phyloP scores from a whole-genome alignment of 2,329 filamentous ascomycete genomes.

The Coniochaeta sp. region DNA sequence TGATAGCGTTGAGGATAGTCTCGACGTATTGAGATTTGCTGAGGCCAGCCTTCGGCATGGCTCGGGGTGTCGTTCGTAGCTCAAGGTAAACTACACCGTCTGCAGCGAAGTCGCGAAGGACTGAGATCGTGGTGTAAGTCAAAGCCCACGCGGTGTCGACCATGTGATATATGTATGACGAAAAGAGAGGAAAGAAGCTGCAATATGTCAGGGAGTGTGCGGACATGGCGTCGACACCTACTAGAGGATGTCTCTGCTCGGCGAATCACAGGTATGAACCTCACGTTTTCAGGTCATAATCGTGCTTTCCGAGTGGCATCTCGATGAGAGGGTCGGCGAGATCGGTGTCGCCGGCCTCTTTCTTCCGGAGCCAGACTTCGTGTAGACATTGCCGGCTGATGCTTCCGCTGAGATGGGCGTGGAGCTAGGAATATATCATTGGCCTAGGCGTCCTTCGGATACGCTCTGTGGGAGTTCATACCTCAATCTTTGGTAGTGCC shows the following conservation, averaged over 20 bases:
- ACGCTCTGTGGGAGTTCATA: slow-evolving; percentile 14
- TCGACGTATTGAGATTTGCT: slow-evolving; percentile 57
- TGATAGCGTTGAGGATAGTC: slow-evolving; percentile 58
- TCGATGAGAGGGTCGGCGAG: slow-evolving; percentile 61
- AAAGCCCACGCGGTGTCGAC: slow-evolving; percentile 55
- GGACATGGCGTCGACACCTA: background rate
- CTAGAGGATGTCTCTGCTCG: background rate
- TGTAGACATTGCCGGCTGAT: slow-evolving; percentile 67
- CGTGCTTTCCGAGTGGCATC: slow-evolving; percentile 64
- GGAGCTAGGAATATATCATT: slow-evolving; percentile 54
- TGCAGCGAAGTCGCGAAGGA: slow-evolving; percentile 56
- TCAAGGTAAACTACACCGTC: slow-evolving; percentile 76
- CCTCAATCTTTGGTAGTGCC: slow-evolving; percentile 49
- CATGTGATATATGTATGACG: slow-evolving; percentile 71
- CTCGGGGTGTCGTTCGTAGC: slow-evolving; percentile 70
- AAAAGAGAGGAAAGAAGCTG: slow-evolving; percentile 74
- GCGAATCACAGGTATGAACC: background rate
- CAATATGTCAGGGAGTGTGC: slow-evolving; percentile 6
- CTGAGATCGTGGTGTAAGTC: slow-evolving; percentile 53
- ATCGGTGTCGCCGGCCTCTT: slow-evolving; percentile 38
- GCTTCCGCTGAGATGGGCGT: slow-evolving; percentile 74
- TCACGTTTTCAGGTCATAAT: slow-evolving; percentile 62
- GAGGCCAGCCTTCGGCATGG: slow-evolving; percentile 42
- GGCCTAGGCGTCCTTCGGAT: background rate
- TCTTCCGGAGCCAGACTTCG: slow-evolving; percentile 62